Evolutionary conservation across 1,284 basidiomycete species (phyloP).

Genomic region (Marasmius oreades): DNA sequence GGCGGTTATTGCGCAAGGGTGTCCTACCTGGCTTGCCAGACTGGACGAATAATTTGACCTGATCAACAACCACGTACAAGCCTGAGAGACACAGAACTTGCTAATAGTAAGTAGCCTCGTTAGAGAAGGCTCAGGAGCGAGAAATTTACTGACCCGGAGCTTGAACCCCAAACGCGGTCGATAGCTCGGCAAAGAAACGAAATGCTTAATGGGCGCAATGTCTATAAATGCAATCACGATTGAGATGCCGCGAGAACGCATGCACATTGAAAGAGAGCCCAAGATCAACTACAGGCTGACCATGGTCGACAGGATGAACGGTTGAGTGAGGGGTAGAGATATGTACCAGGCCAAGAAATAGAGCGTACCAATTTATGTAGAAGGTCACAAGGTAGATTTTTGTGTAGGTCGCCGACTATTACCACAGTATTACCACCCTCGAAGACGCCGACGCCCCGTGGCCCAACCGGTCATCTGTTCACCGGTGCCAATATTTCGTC

Average conservation of each 20-base stretch:
- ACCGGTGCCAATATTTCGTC: too few relatives aligned
- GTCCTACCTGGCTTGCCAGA: background rate
- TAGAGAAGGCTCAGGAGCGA: background rate
- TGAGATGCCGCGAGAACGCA: background rate
- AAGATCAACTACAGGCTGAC: background rate
- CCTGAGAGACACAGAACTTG: background rate
- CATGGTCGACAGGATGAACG: background rate
- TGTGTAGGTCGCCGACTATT: too few relatives aligned
- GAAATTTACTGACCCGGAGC: background rate
- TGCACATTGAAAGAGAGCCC: background rate
- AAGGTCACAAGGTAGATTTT: too few relatives aligned
- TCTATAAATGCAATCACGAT: background rate
- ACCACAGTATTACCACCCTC: too few relatives aligned
- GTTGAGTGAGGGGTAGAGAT: too few relatives aligned
- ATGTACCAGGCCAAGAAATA: too few relatives aligned
- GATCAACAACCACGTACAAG: too few relatives aligned
- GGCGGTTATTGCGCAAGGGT: background rate
- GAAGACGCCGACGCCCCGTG: too few relatives aligned
- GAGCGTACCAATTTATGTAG: too few relatives aligned
- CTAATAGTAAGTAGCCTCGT: too few relatives aligned
- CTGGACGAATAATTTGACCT: background rate
- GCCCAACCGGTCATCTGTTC: too few relatives aligned
- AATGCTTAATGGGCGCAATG: background rate
- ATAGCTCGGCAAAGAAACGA: background rate
- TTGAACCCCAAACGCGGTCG: background rate